Evolutionary conservation across 2,329 filamentous ascomycete species (phyloP), one percentile per base, ranked within the genome.

Genomic region (Beauveria caledonica): DNA sequence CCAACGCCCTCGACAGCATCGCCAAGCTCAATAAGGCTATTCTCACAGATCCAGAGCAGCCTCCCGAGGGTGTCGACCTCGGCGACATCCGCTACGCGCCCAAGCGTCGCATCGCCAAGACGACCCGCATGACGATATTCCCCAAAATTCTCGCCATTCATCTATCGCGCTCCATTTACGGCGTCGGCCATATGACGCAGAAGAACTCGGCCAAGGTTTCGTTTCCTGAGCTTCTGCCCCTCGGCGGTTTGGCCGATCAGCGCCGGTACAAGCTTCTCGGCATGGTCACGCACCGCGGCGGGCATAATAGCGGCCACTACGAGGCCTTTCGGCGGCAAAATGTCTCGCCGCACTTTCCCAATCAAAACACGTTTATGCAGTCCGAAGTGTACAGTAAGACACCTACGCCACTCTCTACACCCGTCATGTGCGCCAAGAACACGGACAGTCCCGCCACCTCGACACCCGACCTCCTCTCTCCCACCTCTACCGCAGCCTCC

Each of bases 151-250:
- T 99, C 62, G 90, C 92, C 21, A 86, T 99, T 62, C 94, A 99
- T 71, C 81, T 99, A 21, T 97, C 92, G 1, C 85, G 94, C 53
- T 97, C 92, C 27, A 95, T 97, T 66, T 99, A 91, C 74, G 92
- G 94, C 66, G 79, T 82, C 23, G 84, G 85, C 53, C 85, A 84
- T 63, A 82, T 83, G 62, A 96, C 92, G 1, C 88, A 88, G 48
- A 99, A 99, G 75, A 99, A 99, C 71, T 86, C 89, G 62, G 93
- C 93, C 67, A 97, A 96, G 71, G 92, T 99, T 2, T 79, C 89
- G 0, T 99, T 97, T 68, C 92, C 92, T 0, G 93, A 97, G 72
- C 81, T 82, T n/a, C 74, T 99, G 2, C 85, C 89, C 0, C 77
- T 99, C 3, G 94, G 94, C 1, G 86, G 91, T 1, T 77, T 97